Evolutionary conservation across 805 yeast species (phyloP).

Genomic region (Cyberlindnera maritima): DNA sequence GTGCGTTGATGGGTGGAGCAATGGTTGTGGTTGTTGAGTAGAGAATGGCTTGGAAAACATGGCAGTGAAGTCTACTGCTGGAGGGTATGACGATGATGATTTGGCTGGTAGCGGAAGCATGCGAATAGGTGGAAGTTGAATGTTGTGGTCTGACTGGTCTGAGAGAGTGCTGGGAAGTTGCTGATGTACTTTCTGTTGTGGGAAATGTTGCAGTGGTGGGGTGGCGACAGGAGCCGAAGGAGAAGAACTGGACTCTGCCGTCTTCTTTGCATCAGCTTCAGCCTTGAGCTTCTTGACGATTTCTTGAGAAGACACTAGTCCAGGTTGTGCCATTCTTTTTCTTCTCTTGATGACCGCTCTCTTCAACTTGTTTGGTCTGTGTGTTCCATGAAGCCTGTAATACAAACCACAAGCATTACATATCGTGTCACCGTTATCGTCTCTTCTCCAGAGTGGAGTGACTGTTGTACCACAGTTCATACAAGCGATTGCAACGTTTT

Average conservation of each 20-base stretch:
- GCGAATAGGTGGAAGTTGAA: constrained; percentile 26
- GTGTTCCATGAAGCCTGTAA: constrained; percentile 69
- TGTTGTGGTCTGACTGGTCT: constrained; percentile 6
- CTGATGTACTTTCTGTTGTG: neutral
- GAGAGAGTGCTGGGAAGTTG: neutral
- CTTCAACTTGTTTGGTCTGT: constrained; percentile 75
- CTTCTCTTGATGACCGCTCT: constrained; percentile 72
- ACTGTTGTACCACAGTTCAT: constrained; percentile 81
- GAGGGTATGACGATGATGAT: constrained; percentile 25
- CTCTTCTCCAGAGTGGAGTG: constrained; percentile 86
- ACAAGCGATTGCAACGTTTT: constrained; percentile 67
- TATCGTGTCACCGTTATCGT: constrained; percentile 75
- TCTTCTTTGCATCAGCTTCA: neutral
- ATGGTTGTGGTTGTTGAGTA: constrained; percentile 1
- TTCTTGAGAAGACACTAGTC: neutral
- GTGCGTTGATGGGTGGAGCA: constrained; percentile 3
- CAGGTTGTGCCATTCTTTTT: constrained; percentile 39
- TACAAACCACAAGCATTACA: constrained; percentile 89
- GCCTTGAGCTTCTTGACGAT: constrained; percentile 6
- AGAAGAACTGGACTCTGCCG: neutral
- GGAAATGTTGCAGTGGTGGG: neutral
- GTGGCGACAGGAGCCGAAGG: neutral
- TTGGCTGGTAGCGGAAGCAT: constrained; percentile 20
- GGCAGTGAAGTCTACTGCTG: constrained; percentile 40
- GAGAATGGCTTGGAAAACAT: constrained; percentile 28